Evolutionary conservation across 2,329 filamentous ascomycete genomes (phyloP).

Genomic region (Penicillium sp.): DNA sequence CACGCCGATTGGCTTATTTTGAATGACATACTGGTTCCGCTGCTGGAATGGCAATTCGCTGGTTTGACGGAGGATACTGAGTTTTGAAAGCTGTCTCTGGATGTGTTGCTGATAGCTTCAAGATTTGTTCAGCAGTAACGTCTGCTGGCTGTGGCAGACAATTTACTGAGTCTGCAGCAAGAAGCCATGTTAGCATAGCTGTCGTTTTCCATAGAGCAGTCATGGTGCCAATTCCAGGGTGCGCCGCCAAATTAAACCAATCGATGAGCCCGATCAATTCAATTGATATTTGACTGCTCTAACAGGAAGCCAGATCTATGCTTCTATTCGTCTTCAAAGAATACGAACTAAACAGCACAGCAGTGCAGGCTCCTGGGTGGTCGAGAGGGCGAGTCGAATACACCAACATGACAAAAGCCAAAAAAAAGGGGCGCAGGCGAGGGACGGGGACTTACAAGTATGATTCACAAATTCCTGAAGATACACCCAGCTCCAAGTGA

Average conservation of each 20-base stretch:
- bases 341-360: slow-evolving; percentile 17
- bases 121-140: slow-evolving; percentile 18
- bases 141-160: slow-evolving; percentile 33
- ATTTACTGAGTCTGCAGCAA: slow-evolving; percentile 37
- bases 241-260: background rate
- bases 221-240: slow-evolving; percentile 11
- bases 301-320: slow-evolving; percentile 13
- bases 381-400: slow-evolving; percentile 10
- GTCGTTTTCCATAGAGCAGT: slow-evolving; percentile 33
- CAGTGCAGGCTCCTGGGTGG: slow-evolving; percentile 11
- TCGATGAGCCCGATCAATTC: background rate
- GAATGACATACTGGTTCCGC: slow-evolving; percentile 40
- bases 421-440: background rate
- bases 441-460: slow-evolving; percentile 27
- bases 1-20: background rate
- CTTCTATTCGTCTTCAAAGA: slow-evolving; percentile 18
- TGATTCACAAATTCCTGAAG: slow-evolving; percentile 22
- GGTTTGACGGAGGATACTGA: slow-evolving; percentile 44
- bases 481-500: slow-evolving; percentile 3
- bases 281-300: background rate
- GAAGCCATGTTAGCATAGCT: slow-evolving; percentile 45
- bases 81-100: slow-evolving; percentile 36
- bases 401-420: slow-evolving; percentile 8
- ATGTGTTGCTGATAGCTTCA: slow-evolving; percentile 24
- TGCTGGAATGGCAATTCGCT: slow-evolving; percentile 36